A percentile compares a stretch with the other conserved stretches of the same genome.
Conservation (phyloP, 2,329 filamentous ascomycete species). For the Teratosphaeria gauchensis region DNA sequence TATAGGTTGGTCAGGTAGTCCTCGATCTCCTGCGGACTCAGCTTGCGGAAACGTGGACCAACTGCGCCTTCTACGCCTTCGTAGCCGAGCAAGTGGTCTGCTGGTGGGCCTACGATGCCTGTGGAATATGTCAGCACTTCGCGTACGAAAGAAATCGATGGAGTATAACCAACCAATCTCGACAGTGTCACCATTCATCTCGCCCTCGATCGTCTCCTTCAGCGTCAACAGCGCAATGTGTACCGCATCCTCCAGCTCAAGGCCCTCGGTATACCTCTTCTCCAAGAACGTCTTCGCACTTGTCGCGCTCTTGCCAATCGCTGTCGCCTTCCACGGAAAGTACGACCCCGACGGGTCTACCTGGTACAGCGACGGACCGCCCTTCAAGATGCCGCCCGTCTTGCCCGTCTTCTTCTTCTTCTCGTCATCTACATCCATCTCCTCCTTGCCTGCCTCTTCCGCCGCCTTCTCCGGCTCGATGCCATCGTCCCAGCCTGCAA, state of each 20-base stretch:
- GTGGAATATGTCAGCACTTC: neutral
- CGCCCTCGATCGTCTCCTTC: constrained; percentile 76
- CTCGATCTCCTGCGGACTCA: constrained; percentile 96
- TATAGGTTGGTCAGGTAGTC: constrained; percentile 98
- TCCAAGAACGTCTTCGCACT: constrained; percentile 98
- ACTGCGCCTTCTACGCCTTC: constrained; percentile 79
- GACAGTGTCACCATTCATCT: constrained; percentile 29
- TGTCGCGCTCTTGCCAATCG: constrained; percentile 96
- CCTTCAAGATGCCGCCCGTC: constrained; percentile 91
- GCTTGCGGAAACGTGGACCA: constrained; percentile 83
- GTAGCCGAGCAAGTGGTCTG: constrained; percentile 82
- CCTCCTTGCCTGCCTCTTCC: constrained; percentile 45
- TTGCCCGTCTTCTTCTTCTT: constrained; percentile 71
- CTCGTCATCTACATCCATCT: constrained; percentile 38
- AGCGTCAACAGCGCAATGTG: constrained; percentile 94
- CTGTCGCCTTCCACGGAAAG: constrained; percentile 98
- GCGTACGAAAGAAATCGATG: neutral
- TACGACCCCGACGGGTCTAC: constrained; percentile 98
- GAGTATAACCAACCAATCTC: constrained; percentile 47
- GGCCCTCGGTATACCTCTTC: constrained; percentile 94
- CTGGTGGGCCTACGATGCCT: constrained; percentile 93
- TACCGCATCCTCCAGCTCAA: constrained; percentile 96
- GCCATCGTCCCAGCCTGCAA: constrained; percentile 97
- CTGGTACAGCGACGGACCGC: constrained; percentile 94
- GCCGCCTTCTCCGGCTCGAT: constrained; percentile 75